phyloP scores from a whole-genome alignment of 331 rosid species.

The Acacia pycnantha region DNA sequence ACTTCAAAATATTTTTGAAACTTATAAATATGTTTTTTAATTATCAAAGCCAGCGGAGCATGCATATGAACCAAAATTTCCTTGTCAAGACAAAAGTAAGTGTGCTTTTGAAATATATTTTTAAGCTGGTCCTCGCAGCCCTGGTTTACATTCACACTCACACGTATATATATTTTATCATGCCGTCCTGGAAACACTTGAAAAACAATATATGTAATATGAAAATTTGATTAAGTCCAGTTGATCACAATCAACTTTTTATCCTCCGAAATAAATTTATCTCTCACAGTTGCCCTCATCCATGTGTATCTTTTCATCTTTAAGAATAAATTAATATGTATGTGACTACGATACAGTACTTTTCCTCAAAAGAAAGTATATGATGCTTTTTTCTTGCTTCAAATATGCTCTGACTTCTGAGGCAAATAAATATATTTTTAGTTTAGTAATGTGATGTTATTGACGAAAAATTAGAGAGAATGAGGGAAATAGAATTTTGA shows the following conservation, averaged over 20 bases:
- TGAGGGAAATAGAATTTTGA: no score
- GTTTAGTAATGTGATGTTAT: no score
- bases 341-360: background rate
- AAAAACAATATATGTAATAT: background rate
- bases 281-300: background rate
- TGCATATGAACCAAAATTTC: background rate
- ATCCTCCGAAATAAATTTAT: background rate
- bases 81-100: background rate
- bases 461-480: no score
- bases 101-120: background rate
- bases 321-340: background rate
- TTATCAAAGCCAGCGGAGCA: conserved; percentile 9
- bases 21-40: background rate
- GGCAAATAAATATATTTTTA: no score
- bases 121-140: background rate
- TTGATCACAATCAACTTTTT: background rate
- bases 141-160: background rate
- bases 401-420: background rate
- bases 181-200: background rate
- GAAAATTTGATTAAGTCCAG: background rate
- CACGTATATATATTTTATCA: background rate
- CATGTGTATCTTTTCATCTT: background rate
- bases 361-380: background rate
- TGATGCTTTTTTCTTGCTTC: background rate
- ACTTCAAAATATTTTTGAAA: background rate